Percentiles rank a stretch among this genome's conserved stretches.
These are phyloP conservation scores for Zalaria obscura DNA, from an alignment of 2,329 filamentous ascomycete species.

Conservation along the genomic window DNA sequence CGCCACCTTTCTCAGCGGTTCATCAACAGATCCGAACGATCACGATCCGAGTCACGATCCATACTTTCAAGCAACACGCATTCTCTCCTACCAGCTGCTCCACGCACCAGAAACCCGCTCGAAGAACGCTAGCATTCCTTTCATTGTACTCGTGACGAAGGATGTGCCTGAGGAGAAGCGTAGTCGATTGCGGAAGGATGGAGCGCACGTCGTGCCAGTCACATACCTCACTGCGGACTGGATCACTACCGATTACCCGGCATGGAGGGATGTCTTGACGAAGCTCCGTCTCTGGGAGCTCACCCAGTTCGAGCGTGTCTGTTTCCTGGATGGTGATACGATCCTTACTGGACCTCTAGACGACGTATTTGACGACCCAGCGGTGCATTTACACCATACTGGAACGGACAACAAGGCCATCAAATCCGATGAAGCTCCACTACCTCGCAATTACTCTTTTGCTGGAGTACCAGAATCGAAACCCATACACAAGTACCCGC, in stretches of 20 bases:
- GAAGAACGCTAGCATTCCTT: constrained; percentile 11
- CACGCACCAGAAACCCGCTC: constrained; percentile 16
- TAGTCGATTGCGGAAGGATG: constrained; percentile 13
- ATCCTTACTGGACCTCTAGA: constrained; percentile 16
- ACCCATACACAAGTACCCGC: constrained; percentile 17
- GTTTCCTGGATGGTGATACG: constrained; percentile 21
- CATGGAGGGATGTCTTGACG: constrained; percentile 22
- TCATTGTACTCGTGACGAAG: constrained; percentile 16
- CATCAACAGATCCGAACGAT: constrained; percentile 12
- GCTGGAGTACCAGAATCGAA: constrained; percentile 17
- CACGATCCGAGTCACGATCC: constrained; percentile 10
- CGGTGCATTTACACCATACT: constrained; percentile 11
- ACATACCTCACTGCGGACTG: constrained; percentile 17
- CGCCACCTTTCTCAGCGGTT: constrained; percentile 15
- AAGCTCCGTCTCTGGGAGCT: constrained; percentile 26
- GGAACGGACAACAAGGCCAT: constrained; percentile 8
- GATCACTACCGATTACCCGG: constrained; percentile 13
- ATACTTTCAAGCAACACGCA: constrained; percentile 16
- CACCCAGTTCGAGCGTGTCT: constrained; percentile 21
- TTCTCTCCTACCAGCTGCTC: constrained; percentile 17
- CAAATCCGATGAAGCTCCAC: constrained; percentile 12
- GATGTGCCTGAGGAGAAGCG: constrained; percentile 13
- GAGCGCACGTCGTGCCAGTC: constrained; percentile 13
- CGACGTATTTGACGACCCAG: constrained; percentile 20
- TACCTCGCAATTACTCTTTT: constrained; percentile 19